phyloP scores from a whole-genome alignment of 2,329 filamentous ascomycete genomes.

The Ophiostoma himal-ulmi region DNA sequence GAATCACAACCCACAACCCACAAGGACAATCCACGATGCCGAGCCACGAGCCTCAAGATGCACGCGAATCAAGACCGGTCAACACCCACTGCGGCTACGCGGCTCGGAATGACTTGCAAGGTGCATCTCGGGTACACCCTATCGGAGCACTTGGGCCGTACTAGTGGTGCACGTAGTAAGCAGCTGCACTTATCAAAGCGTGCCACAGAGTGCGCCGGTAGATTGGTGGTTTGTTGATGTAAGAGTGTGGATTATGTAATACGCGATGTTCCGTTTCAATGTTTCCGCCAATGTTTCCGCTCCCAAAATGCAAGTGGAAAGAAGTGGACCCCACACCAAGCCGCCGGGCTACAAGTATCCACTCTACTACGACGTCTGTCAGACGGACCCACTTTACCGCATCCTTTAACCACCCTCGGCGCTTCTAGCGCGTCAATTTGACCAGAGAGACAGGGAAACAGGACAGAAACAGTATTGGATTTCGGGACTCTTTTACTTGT shows the following conservation, averaged over 20 bases:
- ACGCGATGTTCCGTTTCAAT: not conserved
- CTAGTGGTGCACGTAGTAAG: not conserved
- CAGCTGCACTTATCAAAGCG: not conserved
- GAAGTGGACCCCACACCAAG: not conserved
- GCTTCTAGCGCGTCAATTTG: constrained; percentile 20
- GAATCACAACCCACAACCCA: not conserved
- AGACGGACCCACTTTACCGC: not conserved
- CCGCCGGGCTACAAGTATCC: not conserved
- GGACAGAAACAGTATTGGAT: not conserved
- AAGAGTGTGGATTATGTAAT: not conserved
- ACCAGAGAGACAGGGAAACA: not conserved
- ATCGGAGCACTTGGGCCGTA: not conserved
- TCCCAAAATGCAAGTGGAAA: not conserved
- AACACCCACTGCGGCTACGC: not conserved
- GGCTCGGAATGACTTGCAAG: not conserved
- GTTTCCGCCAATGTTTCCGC: no score
- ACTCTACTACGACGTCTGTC: not conserved
- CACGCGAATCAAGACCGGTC: not conserved
- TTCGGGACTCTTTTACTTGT: not conserved
- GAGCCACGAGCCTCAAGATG: not conserved
- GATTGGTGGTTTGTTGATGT: not conserved
- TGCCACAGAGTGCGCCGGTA: not conserved
- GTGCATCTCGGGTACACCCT: not conserved
- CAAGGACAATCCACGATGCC: not conserved
- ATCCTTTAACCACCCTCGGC: constrained; percentile 18